Evolutionary conservation across 1,284 basidiomycete genomes (phyloP), one percentile per base, ranked within the genome.

Genomic region (Ceratobasidium sp.): DNA sequence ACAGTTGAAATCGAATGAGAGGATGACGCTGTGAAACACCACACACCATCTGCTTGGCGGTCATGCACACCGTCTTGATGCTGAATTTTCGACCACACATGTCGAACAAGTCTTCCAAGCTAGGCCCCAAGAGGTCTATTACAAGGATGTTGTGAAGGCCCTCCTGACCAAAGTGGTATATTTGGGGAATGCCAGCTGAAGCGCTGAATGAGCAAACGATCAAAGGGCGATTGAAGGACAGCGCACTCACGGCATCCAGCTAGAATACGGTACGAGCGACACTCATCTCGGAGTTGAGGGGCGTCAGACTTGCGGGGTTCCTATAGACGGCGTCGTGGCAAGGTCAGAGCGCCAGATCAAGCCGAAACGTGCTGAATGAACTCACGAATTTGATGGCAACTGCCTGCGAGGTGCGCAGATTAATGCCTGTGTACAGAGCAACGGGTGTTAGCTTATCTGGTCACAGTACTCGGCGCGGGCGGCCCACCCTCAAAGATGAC

Each of bases 341-440:
- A 63, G 48, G 14, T 51, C 1, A 62, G 51, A 74, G 46, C 64
- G 48, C 27, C 41, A 69, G 56, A 59, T 34, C 29, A 49, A 59
- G 59, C 43, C 73, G 11, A 37, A 61, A 13, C 48, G 24, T 34
- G 22, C 58, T 34, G 31, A 34, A 34, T 48, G 43, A 43, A 89
- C 93, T 83, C 81, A 96, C 95, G 87, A 98, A 98, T 86, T 98
- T 98, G 89, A 98, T 98, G 76, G 96, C 96, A 71, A 98, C 95
- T 4, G 94, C 95, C 85, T 96, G 94, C 41, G 92, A 94, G 86
- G 98, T 98, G 82, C 98, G 88, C 54, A 98, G 85, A 82, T 98
- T 98, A 58, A 94, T 96, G 71, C 96, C 94, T 96, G 81, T n/a
- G n/a, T 19, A 24, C 19, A 22, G 2, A 75, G 29, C 74, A 48